Evolutionary conservation across 805 yeast genomes (phyloP).

Genomic region (Yarrowia sp.): DNA sequence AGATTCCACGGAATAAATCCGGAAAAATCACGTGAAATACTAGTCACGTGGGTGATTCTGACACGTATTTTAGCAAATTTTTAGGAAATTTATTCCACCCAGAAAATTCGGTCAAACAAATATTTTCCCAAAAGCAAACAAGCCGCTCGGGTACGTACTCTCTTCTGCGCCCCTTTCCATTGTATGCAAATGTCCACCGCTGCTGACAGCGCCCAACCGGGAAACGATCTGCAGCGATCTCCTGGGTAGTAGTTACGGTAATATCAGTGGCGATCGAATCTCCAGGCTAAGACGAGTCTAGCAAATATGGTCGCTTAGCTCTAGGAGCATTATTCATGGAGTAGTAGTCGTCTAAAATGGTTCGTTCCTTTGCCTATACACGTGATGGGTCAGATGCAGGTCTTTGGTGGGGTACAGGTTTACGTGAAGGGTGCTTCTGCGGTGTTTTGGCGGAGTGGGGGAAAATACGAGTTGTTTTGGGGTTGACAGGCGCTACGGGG

Average conservation of each 20-base stretch:
- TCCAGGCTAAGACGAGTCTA: neutral
- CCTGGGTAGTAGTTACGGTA: too few relatives aligned
- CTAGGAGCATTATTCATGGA: too few relatives aligned
- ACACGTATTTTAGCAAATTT: neutral
- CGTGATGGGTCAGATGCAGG: neutral
- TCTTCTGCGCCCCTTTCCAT: constrained; percentile 8
- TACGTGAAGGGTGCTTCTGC: neutral
- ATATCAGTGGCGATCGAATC: neutral
- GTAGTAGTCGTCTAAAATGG: neutral
- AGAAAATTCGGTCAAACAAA: too few relatives aligned
- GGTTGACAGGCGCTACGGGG: too few relatives aligned
- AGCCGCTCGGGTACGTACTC: constrained; percentile 11
- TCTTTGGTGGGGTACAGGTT: neutral
- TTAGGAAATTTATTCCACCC: neutral
- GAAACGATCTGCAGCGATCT: too few relatives aligned
- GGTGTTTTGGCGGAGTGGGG: neutral
- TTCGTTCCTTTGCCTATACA: constrained; percentile 7
- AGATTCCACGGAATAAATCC: too few relatives aligned
- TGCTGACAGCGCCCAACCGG: neutral
- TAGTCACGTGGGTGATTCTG: neutral
- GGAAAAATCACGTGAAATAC: neutral
- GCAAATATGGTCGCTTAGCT: too few relatives aligned
- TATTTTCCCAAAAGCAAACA: neutral
- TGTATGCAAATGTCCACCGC: neutral
- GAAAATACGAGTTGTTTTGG: too few relatives aligned